These are phyloP conservation scores for Candida sphagnicola DNA, from an alignment of 805 yeast genomes.

Conservation along the genomic window DNA sequence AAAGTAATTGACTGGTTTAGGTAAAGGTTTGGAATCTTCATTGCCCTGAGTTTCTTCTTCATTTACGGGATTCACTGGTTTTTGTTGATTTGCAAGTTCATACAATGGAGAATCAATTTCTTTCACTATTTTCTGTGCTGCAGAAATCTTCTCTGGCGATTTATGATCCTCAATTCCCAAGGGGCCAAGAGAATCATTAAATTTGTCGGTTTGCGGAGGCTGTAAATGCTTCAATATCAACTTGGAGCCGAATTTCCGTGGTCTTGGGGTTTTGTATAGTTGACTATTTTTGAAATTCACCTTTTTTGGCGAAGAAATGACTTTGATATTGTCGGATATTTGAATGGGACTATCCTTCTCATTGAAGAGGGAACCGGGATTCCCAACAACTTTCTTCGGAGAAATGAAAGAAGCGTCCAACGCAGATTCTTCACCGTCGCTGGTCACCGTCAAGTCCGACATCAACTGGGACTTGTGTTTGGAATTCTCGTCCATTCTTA, in stretches of 20 bases:
- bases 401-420: conserved; percentile 36
- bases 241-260: conserved; percentile 25
- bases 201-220: conserved; percentile 6
- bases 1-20: conserved; percentile 29
- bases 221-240: conserved; percentile 26
- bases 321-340: conserved; percentile 6
- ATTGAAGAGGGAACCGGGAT: conserved; percentile 25
- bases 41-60: conserved; percentile 4
- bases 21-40: conserved; percentile 5
- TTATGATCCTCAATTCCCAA: conserved; percentile 15
- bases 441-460: conserved; percentile 40
- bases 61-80: conserved; percentile 1
- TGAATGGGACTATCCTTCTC: conserved; percentile 30
- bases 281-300: conserved; percentile 23
- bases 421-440: conserved; percentile 18
- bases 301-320: conserved; percentile 20
- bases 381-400: conserved; percentile 15
- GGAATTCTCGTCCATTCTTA: conserved; percentile 32
- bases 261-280: conserved; percentile 27
- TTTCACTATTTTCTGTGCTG: conserved; percentile 31
- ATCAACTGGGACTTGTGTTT: conserved; percentile 31
- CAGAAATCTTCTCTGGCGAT: conserved; percentile 14
- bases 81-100: conserved; percentile 22
- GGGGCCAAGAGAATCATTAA: conserved; percentile 20
- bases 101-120: conserved; percentile 56